Conservation (phyloP, 2,329 filamentous ascomycete genomes). For the Paraconiothyrium brasiliense region DNA sequence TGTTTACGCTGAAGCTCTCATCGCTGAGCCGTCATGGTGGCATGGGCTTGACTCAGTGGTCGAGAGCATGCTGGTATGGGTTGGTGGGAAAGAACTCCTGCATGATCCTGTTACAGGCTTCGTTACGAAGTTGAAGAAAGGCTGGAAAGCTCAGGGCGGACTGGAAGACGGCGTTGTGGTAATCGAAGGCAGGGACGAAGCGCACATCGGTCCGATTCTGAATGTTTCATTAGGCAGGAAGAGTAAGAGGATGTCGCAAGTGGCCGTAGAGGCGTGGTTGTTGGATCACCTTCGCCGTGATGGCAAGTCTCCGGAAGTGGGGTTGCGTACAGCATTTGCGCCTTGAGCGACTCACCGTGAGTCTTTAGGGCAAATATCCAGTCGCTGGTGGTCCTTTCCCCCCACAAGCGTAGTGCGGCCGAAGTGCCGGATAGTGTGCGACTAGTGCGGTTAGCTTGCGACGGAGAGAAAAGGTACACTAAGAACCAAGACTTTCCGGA, state of each 20-base stretch:
- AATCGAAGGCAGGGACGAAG: slow-evolving; percentile 35
- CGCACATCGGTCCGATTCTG: slow-evolving; percentile 47
- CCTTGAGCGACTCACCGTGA: not conserved
- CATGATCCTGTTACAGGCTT: slow-evolving; percentile 7
- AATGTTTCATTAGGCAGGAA: slow-evolving; percentile 36
- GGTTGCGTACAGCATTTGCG: not conserved
- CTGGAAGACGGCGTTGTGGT: slow-evolving; percentile 26
- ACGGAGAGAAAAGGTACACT: not conserved
- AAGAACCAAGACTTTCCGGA: slow-evolving; percentile 2
- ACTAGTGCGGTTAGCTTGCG: not conserved
- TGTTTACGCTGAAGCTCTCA: slow-evolving; percentile 2
- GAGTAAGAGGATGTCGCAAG: slow-evolving; percentile 35
- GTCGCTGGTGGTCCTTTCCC: not conserved
- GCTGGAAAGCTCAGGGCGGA: slow-evolving; percentile 23
- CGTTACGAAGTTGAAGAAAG: slow-evolving; percentile 51
- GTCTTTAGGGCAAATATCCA: not conserved
- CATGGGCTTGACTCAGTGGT: slow-evolving; percentile 2
- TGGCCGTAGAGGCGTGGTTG: slow-evolving; percentile 43
- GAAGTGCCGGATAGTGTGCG: not conserved
- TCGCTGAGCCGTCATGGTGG: slow-evolving; percentile 7
- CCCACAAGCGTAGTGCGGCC: not conserved
- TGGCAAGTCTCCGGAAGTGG: not conserved
- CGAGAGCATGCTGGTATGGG: slow-evolving; percentile 4
- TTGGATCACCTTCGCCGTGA: not conserved
- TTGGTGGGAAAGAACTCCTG: slow-evolving; percentile 14